Evolutionary conservation across 495 filamentous ascomycete species (phyloP).

Genomic region (Penicillium cinerascens): DNA sequence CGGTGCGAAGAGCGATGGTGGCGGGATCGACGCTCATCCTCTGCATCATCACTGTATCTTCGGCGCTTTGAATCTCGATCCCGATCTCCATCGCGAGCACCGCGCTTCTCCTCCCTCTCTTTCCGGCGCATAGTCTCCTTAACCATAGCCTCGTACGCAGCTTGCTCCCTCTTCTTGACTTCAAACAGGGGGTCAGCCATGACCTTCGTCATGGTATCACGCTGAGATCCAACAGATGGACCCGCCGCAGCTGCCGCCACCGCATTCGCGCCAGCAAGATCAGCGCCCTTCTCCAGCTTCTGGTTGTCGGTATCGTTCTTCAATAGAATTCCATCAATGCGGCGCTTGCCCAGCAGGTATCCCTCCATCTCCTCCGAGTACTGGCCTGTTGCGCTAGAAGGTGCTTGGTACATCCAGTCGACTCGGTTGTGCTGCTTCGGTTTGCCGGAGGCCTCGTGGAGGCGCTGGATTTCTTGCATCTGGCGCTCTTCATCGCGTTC

Average conservation of each 20-base stretch:
- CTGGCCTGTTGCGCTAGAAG: slow-evolving; percentile 71
- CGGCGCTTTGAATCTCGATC: slow-evolving; percentile 26
- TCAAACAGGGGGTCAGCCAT: slow-evolving; percentile 84
- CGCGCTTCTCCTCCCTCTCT: slow-evolving; percentile 61
- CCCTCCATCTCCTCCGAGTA: slow-evolving; percentile 92
- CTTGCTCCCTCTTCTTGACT: slow-evolving; percentile 90
- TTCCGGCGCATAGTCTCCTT: slow-evolving; percentile 73
- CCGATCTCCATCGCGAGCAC: slow-evolving; percentile 29
- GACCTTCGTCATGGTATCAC: slow-evolving; percentile 81
- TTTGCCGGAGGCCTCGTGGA: slow-evolving; percentile 87
- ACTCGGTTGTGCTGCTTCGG: slow-evolving; percentile 71
- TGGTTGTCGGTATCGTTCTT: slow-evolving; percentile 72
- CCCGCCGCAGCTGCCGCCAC: slow-evolving; percentile 48
- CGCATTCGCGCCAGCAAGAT: slow-evolving; percentile 59
- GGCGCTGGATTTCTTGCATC: slow-evolving; percentile 84
- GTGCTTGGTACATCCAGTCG: slow-evolving; percentile 97
- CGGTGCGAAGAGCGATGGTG: slow-evolving; percentile 26
- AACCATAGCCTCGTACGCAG: slow-evolving; percentile 83
- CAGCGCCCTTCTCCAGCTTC: slow-evolving; percentile 77
- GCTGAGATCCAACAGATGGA: slow-evolving; percentile 57
- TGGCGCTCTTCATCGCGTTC: slow-evolving; percentile 92
- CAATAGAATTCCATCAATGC: slow-evolving; percentile 79
- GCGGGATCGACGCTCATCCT: slow-evolving; percentile 27
- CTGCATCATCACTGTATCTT: slow-evolving; percentile 27
- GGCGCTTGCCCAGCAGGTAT: slow-evolving; percentile 85